These are phyloP conservation scores for Penicillium sp. DNA, from an alignment of 2,329 filamentous ascomycete genomes.

Conservation along the genomic window DNA sequence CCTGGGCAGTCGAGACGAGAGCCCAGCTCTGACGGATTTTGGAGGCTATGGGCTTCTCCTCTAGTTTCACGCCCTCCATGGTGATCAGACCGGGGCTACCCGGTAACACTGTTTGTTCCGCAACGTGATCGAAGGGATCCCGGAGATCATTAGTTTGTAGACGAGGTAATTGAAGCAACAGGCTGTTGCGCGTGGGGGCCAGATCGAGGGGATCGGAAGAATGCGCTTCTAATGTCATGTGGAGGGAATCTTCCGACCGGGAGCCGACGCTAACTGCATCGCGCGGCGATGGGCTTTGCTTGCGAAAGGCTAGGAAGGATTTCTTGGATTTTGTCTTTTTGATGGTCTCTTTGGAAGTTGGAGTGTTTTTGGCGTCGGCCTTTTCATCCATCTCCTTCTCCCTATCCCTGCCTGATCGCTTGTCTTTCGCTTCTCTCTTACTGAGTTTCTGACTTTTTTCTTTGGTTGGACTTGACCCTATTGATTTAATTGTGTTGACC, in stretches of 20 bases:
- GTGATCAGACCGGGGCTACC: slow-evolving; percentile 3
- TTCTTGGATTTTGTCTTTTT: slow-evolving; percentile 6
- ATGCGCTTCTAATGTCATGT: background rate
- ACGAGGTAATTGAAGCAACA: slow-evolving; percentile 24
- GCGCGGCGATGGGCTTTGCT: slow-evolving; percentile 1
- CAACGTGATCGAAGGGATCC: slow-evolving; percentile 9
- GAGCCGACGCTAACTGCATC: slow-evolving; percentile 1
- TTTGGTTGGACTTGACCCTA: background rate
- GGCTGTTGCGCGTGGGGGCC: slow-evolving; percentile 13
- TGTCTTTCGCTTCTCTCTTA: slow-evolving; percentile 2
- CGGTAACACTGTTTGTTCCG: background rate
- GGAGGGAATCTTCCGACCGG: slow-evolving; percentile 4
- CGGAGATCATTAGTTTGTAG: slow-evolving; percentile 19
- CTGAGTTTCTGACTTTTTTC: slow-evolving; percentile 2
- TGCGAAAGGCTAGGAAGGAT: slow-evolving; percentile 4
- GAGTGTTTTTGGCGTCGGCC: background rate
- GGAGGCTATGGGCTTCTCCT: background rate
- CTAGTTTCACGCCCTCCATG: background rate
- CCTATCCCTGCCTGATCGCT: background rate
- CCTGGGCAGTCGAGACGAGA: slow-evolving; percentile 21
- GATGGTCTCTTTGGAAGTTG: background rate
- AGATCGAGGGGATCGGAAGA: background rate
- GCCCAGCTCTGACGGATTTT: slow-evolving; percentile 18
- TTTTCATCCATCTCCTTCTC: background rate
- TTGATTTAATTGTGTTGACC: background rate